Evolutionary conservation across 2,329 filamentous ascomycete species (phyloP).

Genomic region (Microdochium paspali): DNA sequence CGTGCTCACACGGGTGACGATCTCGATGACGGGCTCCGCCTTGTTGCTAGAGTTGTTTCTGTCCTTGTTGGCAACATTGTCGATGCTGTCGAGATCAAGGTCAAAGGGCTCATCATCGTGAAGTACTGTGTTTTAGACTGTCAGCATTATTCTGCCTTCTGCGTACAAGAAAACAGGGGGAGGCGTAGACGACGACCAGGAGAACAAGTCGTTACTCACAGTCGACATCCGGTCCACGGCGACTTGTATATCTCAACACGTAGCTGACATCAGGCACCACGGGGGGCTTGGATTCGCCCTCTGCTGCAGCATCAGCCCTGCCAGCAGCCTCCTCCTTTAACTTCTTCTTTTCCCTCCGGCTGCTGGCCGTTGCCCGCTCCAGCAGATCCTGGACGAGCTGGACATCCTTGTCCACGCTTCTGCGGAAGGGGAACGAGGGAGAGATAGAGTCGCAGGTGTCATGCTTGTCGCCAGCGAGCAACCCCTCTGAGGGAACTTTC

Average conservation of each 20-base stretch:
- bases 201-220: constrained; percentile 15
- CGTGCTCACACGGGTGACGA: constrained; percentile 27
- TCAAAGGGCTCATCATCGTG: constrained; percentile 28
- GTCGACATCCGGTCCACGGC: constrained; percentile 22
- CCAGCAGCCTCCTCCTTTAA: constrained; percentile 6
- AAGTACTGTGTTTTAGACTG: constrained; percentile 15
- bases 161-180: neutral
- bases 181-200: neutral
- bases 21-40: constrained; percentile 29
- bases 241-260: constrained; percentile 27
- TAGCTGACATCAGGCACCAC: constrained; percentile 31
- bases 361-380: neutral
- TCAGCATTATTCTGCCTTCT: neutral
- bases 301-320: constrained; percentile 8
- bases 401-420: neutral
- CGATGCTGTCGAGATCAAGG: constrained; percentile 17
- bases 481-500: no score
- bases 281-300: constrained; percentile 11
- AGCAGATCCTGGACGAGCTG: constrained; percentile 1
- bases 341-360: constrained; percentile 1
- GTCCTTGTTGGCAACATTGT: constrained; percentile 3
- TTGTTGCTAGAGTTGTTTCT: constrained; percentile 6
- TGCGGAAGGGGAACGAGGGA: neutral
- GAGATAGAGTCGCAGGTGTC: neutral
- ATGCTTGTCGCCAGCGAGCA: neutral